Percentiles rank a stretch among this genome's conserved stretches.
Conservation (phyloP, 2,329 filamentous ascomycete genomes). For the Fusarium azukiicola region DNA sequence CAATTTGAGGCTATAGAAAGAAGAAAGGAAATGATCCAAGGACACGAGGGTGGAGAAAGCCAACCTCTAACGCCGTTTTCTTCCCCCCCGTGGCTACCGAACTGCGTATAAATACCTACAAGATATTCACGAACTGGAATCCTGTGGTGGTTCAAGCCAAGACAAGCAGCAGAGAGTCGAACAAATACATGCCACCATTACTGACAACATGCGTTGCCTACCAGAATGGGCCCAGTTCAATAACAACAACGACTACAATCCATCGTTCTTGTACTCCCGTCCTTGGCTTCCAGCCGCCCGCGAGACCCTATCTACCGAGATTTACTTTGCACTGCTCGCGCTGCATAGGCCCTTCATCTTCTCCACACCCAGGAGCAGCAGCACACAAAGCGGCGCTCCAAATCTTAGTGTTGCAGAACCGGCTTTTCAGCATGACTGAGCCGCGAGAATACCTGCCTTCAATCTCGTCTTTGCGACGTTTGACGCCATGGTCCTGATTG, state of each 20-base stretch:
- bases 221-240: not conserved
- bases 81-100: not conserved
- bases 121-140: not conserved
- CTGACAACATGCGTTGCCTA: not conserved
- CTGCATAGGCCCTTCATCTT: slow-evolving; percentile 3
- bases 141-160: not conserved
- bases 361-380: not conserved
- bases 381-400: not conserved
- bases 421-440: not conserved
- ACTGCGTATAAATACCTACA: slow-evolving; percentile 1
- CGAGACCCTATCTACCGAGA: not conserved
- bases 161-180: not conserved
- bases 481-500: slow-evolving; percentile 1
- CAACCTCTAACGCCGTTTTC: not conserved
- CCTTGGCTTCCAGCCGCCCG: not conserved
- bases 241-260: not conserved
- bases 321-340: not conserved
- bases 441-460: not conserved
- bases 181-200: not conserved
- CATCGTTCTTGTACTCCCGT: not conserved
- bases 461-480: slow-evolving; percentile 2
- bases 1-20: not conserved
- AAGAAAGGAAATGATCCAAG: not conserved
- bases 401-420: not conserved
- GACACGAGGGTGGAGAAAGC: not conserved